These are phyloP conservation scores for Cryomyces antarcticus DNA, from an alignment of 495 filamentous ascomycete species.

Conservation along the genomic window DNA sequence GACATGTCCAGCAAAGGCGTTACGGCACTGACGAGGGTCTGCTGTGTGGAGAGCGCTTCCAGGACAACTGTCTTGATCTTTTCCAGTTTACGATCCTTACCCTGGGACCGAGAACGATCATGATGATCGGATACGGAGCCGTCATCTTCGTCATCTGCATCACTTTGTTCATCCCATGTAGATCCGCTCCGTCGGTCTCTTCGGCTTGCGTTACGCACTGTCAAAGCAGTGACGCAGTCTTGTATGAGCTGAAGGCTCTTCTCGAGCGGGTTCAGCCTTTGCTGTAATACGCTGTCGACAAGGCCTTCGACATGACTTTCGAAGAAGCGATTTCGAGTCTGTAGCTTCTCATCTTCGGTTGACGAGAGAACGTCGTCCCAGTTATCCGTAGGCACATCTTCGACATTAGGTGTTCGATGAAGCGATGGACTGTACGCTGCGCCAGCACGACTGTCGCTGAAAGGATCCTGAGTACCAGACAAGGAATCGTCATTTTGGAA, in stretches of 20 bases:
- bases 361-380: conserved; percentile 80
- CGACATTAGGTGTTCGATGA: conserved; percentile 42
- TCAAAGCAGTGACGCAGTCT: conserved; percentile 34
- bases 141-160: conserved; percentile 91
- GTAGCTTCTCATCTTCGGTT: conserved; percentile 61
- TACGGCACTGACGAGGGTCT: conserved; percentile 12
- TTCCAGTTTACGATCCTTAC: conserved; percentile 57
- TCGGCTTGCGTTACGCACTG: conserved; percentile 19
- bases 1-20: conserved; percentile 6
- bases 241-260: conserved; percentile 56
- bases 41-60: conserved; percentile 53
- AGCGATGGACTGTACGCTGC: conserved; percentile 25
- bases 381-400: conserved; percentile 55
- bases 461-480: conserved; percentile 16
- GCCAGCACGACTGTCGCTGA: conserved; percentile 26
- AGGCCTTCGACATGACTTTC: conserved; percentile 72
- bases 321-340: conserved; percentile 57
- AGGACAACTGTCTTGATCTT: conserved; percentile 62
- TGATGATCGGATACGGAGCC: conserved; percentile 27
- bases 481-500: conserved; percentile 5
- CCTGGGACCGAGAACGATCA: conserved; percentile 42
- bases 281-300: conserved; percentile 57
- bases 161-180: conserved; percentile 45
- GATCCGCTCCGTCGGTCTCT: conserved; percentile 34
- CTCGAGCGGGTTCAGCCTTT: conserved; percentile 59